Base-by-base conservation (phyloP, 78 protist genomes). In the Emiliania huxleyi region DNA sequence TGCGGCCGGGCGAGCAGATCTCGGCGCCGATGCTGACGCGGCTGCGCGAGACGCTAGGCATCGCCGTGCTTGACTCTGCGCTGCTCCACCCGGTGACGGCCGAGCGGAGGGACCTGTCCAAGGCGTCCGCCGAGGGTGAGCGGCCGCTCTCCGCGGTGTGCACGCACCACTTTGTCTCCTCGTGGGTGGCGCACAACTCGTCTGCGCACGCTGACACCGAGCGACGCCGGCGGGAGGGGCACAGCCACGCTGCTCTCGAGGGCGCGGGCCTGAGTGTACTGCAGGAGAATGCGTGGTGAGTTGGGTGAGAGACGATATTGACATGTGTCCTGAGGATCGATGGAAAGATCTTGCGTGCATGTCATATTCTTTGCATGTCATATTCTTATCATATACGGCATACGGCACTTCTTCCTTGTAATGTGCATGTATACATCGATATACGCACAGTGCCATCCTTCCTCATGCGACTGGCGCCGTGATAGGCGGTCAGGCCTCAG, bases 91-190 rank as follows among this genome's bases (percentile, higher is more conserved):
- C 81, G 5, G 45, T 71, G 42, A 71, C 81, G 42, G 81, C 81
- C 42, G 81, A 71, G 42, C 37, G 18, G 18, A 35, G 81, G 1
- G 62, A 52, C 62, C 62, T 52, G 62, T 8, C 62, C 29, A 71
- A 71, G 42, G 81, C 2, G 42, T 35, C 5, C 81, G 37, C 18
- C 29, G 35, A 25, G 35, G 26, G 29, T 22, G 11, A 26, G 81
- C 81, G 5, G 18, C 81, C 81, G 12, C 42, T 12, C 42, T 4
- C 2, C 18, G 81, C 81, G 18, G 42, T 71, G 37, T 71, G 81
- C 81, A 71, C 42, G 18, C 81, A 71, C 81, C 81, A 71, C 42
- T 71, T 71, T 71, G 81, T 71, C 42, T 71, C 81, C 33, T n/a
- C 42, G 21, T 71, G 81, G 81, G 81, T 71, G 43, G 81, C 81